These are phyloP conservation scores for Goffeauzyma gilvescens DNA, from an alignment of 768 basidiomycete species.

Conservation along the genomic window DNA sequence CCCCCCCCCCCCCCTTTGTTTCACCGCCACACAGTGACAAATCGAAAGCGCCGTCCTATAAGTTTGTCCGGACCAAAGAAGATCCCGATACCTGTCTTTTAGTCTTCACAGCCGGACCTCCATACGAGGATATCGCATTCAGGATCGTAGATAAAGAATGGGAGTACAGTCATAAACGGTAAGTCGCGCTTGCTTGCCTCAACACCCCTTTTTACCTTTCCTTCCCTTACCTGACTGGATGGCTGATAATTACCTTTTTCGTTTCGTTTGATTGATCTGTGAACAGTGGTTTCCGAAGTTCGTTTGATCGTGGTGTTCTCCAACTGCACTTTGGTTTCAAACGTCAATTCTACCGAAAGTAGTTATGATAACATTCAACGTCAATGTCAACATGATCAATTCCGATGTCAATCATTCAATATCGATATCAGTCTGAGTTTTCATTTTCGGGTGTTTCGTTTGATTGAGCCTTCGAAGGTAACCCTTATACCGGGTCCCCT, in stretches of 20 bases:
- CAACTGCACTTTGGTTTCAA: conserved; percentile 88
- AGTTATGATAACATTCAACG: no score
- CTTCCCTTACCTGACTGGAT: no score
- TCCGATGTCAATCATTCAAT: no score
- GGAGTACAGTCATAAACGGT: conserved; percentile 97
- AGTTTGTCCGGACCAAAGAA: conserved; percentile 77
- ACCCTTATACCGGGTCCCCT: no score
- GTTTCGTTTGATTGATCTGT: conserved; percentile 6
- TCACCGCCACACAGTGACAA: conserved; percentile 96
- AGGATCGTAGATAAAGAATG: conserved; percentile 92
- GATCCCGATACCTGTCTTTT: conserved; percentile 88
- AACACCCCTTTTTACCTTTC: neutral
- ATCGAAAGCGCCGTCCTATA: conserved; percentile 87
- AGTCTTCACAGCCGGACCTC: conserved; percentile 87
- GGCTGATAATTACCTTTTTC: neutral
- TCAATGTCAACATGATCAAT: no score
- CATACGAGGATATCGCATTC: conserved; percentile 98
- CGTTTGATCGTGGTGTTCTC: conserved; percentile 88
- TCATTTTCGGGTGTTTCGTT: no score
- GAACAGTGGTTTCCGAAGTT: conserved; percentile 76
- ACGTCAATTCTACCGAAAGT: conserved; percentile 12
- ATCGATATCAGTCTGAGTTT: no score
- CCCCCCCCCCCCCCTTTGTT: conserved; percentile 86
- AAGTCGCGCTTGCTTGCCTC: conserved; percentile 15
- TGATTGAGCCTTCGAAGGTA: no score